A percentile compares a stretch with the other conserved stretches of the same genome.
These are phyloP conservation scores for Aurantiochytrium sp. DNA, from an alignment of 108 stramenopile species.

Conservation along the genomic window DNA sequence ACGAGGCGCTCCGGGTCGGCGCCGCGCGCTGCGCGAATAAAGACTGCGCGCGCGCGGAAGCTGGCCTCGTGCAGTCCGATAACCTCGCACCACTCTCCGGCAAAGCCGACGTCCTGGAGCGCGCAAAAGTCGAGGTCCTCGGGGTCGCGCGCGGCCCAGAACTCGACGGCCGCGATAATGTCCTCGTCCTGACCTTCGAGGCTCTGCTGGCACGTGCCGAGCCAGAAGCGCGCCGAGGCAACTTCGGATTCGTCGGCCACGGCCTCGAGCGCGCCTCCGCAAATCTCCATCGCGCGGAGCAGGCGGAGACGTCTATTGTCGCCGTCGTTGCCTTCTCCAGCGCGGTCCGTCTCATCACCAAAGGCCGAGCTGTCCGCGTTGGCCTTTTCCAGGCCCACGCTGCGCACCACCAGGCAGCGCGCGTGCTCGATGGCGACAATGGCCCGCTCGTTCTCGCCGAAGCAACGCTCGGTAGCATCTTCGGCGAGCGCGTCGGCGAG, in stretches of 20 bases:
- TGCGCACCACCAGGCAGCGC: background rate
- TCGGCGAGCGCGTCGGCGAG: background rate
- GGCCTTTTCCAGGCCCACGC: background rate
- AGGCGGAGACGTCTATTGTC: background rate
- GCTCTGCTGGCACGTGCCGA: background rate
- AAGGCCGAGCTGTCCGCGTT: too few species aligned
- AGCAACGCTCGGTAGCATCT: background rate
- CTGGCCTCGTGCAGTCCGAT: background rate
- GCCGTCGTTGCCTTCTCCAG: too few species aligned
- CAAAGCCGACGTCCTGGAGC: background rate
- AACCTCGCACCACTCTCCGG: background rate
- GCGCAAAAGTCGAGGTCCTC: background rate
- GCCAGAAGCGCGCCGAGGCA: background rate
- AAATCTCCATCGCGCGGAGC: background rate
- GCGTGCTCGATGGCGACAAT: background rate
- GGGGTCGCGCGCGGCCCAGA: background rate
- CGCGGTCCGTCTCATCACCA: too few species aligned
- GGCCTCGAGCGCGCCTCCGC: background rate
- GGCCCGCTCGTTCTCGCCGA: background rate
- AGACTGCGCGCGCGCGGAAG: background rate
- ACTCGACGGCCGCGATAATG: background rate
- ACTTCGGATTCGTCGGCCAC: background rate
- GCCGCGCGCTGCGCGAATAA: background rate
- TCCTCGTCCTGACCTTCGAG: background rate
- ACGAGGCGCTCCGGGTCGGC: background rate